These are phyloP conservation scores for Fonsecaea monophora DNA, from an alignment of 2,329 filamentous ascomycete species.

Conservation along the genomic window DNA sequence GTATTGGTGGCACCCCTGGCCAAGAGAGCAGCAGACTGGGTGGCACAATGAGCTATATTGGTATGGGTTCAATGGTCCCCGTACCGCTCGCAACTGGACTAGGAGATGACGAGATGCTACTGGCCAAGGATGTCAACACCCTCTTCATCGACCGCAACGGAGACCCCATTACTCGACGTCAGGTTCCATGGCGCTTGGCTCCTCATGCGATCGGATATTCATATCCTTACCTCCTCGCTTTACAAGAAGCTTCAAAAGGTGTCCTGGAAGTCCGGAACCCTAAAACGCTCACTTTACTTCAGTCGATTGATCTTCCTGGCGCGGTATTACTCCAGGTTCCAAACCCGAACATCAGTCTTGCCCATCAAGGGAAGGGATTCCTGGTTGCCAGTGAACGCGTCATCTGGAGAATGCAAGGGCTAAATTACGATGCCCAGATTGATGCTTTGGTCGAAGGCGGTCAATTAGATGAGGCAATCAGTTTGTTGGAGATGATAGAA, in stretches of 20 bases:
- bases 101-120: slow-evolving; percentile 79
- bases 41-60: slow-evolving; percentile 95
- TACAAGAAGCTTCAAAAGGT: slow-evolving; percentile 83
- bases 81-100: slow-evolving; percentile 86
- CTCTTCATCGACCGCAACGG: slow-evolving; percentile 87
- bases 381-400: slow-evolving; percentile 88
- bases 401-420: slow-evolving; percentile 95
- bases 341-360: slow-evolving; percentile 89
- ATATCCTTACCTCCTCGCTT: slow-evolving; percentile 89
- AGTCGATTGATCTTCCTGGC: slow-evolving; percentile 80
- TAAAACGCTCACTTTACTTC: slow-evolving; percentile 85
- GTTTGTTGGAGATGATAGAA: slow-evolving; percentile 85
- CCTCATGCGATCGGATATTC: slow-evolving; percentile 94
- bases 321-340: slow-evolving; percentile 89
- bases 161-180: slow-evolving; percentile 78
- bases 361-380: slow-evolving; percentile 95
- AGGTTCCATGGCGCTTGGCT: slow-evolving; percentile 89
- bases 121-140: slow-evolving; percentile 98
- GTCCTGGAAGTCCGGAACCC: slow-evolving; percentile 90
- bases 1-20: slow-evolving; percentile 69
- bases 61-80: slow-evolving; percentile 87
- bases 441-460: slow-evolving; percentile 76
- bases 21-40: slow-evolving; percentile 78
- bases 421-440: slow-evolving; percentile 89
- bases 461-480: slow-evolving; percentile 89